phyloP scores from a whole-genome alignment of 768 basidiomycete genomes.

The Rhodocollybia butyracea region DNA sequence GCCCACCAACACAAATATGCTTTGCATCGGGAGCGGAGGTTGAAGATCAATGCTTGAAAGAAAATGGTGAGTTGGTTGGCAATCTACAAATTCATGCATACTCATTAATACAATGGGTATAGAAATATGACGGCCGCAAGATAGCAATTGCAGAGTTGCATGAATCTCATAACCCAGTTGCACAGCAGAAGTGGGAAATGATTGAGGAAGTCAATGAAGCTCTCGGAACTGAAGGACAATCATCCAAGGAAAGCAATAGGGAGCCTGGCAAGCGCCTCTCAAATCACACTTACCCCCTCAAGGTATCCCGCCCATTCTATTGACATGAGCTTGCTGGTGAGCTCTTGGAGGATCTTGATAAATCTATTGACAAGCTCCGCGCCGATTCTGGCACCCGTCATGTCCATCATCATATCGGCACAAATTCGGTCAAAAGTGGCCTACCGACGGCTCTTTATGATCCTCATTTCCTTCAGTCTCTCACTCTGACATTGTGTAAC shows the following conservation, averaged over 20 bases:
- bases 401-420: not conserved
- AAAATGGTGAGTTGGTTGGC: not conserved
- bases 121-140: not conserved
- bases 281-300: not conserved
- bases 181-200: not conserved
- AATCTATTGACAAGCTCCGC: not conserved
- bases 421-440: not conserved
- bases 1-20: not conserved
- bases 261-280: not conserved
- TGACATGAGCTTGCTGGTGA: not conserved
- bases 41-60: not conserved
- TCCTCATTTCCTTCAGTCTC: not conserved
- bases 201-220: not conserved
- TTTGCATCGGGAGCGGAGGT: not conserved
- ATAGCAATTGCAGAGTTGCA: not conserved
- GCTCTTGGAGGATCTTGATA: not conserved
- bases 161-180: not conserved
- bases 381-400: not conserved
- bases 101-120: not conserved
- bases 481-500: not conserved
- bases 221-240: not conserved
- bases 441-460: not conserved
- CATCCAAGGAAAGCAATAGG: not conserved
- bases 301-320: not conserved
- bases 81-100: not conserved